These are phyloP conservation scores for Nitzschia sp. DNA, from an alignment of 108 stramenopile genomes.

Conservation along the genomic window DNA sequence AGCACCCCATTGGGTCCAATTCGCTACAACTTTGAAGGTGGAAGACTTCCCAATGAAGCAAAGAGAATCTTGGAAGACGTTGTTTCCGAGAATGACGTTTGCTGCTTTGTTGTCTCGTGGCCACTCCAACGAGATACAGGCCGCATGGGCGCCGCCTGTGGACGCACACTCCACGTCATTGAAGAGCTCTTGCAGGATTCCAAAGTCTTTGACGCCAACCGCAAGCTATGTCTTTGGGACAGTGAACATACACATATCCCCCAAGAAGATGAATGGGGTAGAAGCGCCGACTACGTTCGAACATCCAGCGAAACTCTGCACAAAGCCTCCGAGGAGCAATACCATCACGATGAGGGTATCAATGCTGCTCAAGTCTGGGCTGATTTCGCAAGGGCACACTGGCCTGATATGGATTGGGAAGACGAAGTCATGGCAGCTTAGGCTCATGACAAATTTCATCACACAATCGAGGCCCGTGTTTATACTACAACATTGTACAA, in stretches of 20 bases:
- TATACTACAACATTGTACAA: no score
- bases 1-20: conserved; percentile 10
- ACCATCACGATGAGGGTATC: conserved; percentile 22
- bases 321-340: conserved; percentile 18
- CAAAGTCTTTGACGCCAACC: conserved; percentile 10
- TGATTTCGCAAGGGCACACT: conserved; percentile 18
- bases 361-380: conserved; percentile 15
- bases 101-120: conserved; percentile 34
- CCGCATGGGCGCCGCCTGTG: conserved; percentile 37
- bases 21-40: conserved; percentile 5
- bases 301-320: conserved; percentile 7
- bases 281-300: conserved; percentile 10
- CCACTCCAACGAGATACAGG: conserved; percentile 31
- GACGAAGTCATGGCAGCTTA: no score
- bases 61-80: conserved; percentile 3
- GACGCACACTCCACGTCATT: conserved; percentile 25
- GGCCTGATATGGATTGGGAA: conserved; percentile 1
- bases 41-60: conserved; percentile 5
- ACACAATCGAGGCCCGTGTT: no score
- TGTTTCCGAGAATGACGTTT: conserved; percentile 9
- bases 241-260: background rate
- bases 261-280: conserved; percentile 31
- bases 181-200: conserved; percentile 19
- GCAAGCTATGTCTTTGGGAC: conserved; percentile 33
- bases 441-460: no score